Base-by-base conservation (phyloP, 768 basidiomycete genomes). In the Calocybe cyanea region DNA sequence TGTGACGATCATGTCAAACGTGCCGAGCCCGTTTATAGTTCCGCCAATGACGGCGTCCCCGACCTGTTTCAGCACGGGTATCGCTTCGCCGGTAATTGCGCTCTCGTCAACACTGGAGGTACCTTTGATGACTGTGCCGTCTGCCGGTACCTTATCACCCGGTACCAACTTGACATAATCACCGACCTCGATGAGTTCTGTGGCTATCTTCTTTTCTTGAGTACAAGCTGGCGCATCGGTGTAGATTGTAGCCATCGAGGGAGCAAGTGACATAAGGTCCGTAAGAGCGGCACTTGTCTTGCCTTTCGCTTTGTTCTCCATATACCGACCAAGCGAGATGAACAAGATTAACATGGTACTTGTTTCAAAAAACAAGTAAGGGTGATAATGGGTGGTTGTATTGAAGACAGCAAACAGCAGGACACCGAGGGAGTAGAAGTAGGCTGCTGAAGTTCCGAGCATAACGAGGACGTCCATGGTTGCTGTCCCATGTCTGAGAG, bases 391-490 rank as follows among this genome's bases (percentile, higher is more conserved):
- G 0, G 84, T 75, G 8, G 85, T 78, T 4, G 72, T 64, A 57
- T 82, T 81, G 64, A 85, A 75, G 3, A 74, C 61, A 5, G 90
- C 86, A 40, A 69, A 69, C 49, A 89, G 35, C 72, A 99, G 76
- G 37, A 77, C 66, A 49, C 80, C 65, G 19, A 92, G 49, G 0
- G 95, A 98, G 66, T 98, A 99, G 54, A 85, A 74, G 62, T 95
- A 98, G 7, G 96, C 90, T 0, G 95, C 85, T 0, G 92, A 87
- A 3, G 95, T 98, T 41, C 95, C 96, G 25, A 98, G 77, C 67
- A 93, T 89, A 58, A 99, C 81, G 36, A 99, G 87, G 32, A 98
- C 92, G 63, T 99, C 96, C 95, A 99, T 99, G 1, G 95, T 99
- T 6, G 93, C 89, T 7, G 81, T 77, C 21, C 81, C 77, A 64